Base-by-base conservation (phyloP, 1,139 yeast genomes). In the Candida anutae region DNA sequence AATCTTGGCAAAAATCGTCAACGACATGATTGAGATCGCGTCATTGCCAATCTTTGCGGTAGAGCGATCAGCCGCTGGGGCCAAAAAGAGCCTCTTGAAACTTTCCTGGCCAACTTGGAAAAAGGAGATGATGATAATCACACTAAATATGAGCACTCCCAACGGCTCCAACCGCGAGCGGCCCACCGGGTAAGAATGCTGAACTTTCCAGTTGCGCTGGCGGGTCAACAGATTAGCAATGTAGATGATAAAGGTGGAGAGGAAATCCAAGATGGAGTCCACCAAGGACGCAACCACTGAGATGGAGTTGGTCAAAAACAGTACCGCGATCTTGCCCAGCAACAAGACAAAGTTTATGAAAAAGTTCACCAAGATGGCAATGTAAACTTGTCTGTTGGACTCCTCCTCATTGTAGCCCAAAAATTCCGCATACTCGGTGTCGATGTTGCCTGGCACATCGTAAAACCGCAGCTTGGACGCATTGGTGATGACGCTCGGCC, bases 251-350 rank as follows among this genome's bases (percentile, higher is more conserved):
- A 79, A 61, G 0, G 93, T 81, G 5, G 90, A 80, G 32, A 82
- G 53, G 32, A 82, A 77, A 46, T 82, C 94, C 37, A 82, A 63
- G 0, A 76, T 60, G 2, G 90, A 79, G 53, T 82, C 93, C 22
- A 82, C 79, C 38, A 82, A 65, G 1, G 93, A 80, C 0, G 94
- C 94, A 28, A 81, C 62, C 28, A 82, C 74, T 4, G 93, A 79
- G 40, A 82, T 69, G 6, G 93, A 82, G 43, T 62, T 68, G 2
- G 90, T 78, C 41, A 76, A 53, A 12, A 74, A 40, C 1, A 79
- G 74, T n/a, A 79, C 87, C 8, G 67, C 55, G 3, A 67, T 38
- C 42, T 82, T 82, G 2, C 85, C 90, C 3, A 68, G 32, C 28
- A 82, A 57, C 31, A 82, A 55, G 2, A 78, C 32, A 17, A 79